These are phyloP conservation scores for Cladophialophora yegresii DNA, from an alignment of 2,329 filamentous ascomycete species.

Conservation along the genomic window DNA sequence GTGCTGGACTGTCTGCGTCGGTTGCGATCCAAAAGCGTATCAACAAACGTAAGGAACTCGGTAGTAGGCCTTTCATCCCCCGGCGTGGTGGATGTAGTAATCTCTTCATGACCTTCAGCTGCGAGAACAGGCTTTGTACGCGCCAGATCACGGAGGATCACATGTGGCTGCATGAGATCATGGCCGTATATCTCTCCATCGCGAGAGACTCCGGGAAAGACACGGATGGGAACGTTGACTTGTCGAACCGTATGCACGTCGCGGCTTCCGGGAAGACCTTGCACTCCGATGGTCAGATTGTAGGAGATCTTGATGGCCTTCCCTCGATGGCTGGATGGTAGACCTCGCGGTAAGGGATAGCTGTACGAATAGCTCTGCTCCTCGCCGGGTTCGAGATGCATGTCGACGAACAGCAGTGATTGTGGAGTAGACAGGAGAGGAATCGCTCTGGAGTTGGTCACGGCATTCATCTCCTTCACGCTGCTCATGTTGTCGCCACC, in stretches of 20 bases:
- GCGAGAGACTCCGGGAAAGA: constrained; percentile 88
- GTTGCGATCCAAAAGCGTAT: constrained; percentile 33
- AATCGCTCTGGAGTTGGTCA: constrained; percentile 80
- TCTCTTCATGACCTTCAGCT: constrained; percentile 46
- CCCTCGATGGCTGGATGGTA: constrained; percentile 89
- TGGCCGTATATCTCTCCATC: constrained; percentile 87
- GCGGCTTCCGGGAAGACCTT: constrained; percentile 74
- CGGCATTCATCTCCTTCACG: constrained; percentile 91
- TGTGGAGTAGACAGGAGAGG: constrained; percentile 93
- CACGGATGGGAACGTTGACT: constrained; percentile 89
- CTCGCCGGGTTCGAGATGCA: constrained; percentile 83
- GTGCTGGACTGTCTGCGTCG: constrained; percentile 35
- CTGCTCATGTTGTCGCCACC: constrained; percentile 84
- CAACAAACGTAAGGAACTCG: constrained; percentile 35
- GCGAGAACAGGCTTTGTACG: constrained; percentile 58
- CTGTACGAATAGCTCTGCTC: constrained; percentile 83
- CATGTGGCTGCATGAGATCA: constrained; percentile 91
- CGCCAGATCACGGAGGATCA: constrained; percentile 82
- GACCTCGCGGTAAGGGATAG: constrained; percentile 79
- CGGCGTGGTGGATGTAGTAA: constrained; percentile 46
- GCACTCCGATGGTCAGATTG: constrained; percentile 86
- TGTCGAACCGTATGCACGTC: constrained; percentile 80
- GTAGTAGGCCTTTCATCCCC: constrained; percentile 70
- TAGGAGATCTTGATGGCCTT: constrained; percentile 93
- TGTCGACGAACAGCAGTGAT: constrained; percentile 91